Base-by-base conservation (phyloP, 2,329 filamentous ascomycete genomes). In the Claviceps arundinis region DNA sequence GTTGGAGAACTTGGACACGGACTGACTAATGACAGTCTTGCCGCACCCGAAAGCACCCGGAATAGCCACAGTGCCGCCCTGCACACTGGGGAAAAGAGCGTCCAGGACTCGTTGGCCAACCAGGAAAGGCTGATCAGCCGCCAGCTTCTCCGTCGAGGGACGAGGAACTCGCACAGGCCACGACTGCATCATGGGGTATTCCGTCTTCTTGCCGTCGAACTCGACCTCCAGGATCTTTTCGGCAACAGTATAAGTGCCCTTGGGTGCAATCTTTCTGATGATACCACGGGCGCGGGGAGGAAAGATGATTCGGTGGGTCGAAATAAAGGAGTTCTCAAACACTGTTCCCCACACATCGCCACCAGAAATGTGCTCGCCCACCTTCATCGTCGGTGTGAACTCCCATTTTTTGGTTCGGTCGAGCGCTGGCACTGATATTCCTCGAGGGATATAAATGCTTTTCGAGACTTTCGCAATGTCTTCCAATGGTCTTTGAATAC, bases 1-100 rank as follows among this genome's bases (percentile, higher is more conserved):
- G 82, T 98, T 98, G 65, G 93, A 98, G 77, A 98, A 98, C 74
- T 98, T 98, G 70, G 93, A 98, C 57, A 98, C 86, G 55, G 89
- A 95, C 74, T 98, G 93, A 64, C 85, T 90, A 72, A 98, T 98
- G 74, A 98, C 93, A 63, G 93, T 98, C 83, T 98, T 98, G 66
- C 93, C 93, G 65, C 93, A 98, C 59, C 93, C 93, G 68, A 98
- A 98, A 71, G 93, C 93, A 67, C 93, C 93, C 26, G 93, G 93
- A 65, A 98, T 98, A 66, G 91, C 95, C 59, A 97, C 89, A 45
- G 93, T 98, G 67, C 93, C 93, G 69, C 93, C 93, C 73, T 95
- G 89, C 9, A 98, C 93, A 75, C 86, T 85, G 51, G 93, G 93
- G 76, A 96, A 98, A 47, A 98, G 81, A 57, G 93, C 87, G 68